Percentiles rank a stretch among this genome's conserved stretches.
Conservation (phyloP, 2,329 filamentous ascomycete species). For the Talaromyces sp. region DNA sequence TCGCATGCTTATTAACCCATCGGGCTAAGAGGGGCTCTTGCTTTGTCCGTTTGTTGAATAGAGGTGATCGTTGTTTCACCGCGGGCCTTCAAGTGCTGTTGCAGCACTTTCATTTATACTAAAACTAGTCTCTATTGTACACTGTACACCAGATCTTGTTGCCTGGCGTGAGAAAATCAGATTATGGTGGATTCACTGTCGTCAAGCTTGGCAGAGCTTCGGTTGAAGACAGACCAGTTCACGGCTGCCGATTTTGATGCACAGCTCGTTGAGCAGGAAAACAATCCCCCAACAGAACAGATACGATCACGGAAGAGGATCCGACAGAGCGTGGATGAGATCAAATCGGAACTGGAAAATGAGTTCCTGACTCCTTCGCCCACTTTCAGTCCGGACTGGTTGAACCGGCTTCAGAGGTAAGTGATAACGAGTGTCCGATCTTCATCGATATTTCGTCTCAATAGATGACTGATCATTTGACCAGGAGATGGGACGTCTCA, state of each 20-base stretch:
- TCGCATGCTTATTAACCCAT: neutral
- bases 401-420: slow-evolving; percentile 79
- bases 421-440: slow-evolving; percentile 13
- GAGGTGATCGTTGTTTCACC: neutral
- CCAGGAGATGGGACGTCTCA: slow-evolving; percentile 71
- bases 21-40: neutral
- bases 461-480: slow-evolving; percentile 8
- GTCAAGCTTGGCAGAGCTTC: slow-evolving; percentile 24
- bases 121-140: neutral
- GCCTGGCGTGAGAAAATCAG: neutral
- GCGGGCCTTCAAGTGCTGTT: neutral
- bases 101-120: neutral
- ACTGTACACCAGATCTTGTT: neutral
- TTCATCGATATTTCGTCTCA: neutral
- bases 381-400: slow-evolving; percentile 77
- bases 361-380: slow-evolving; percentile 76
- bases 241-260: slow-evolving; percentile 24
- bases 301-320: slow-evolving; percentile 39
- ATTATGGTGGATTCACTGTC: slow-evolving; percentile 25
- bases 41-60: neutral
- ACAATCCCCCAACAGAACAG: slow-evolving; percentile 25
- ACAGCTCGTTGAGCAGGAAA: slow-evolving; percentile 26
- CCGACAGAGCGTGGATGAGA: slow-evolving; percentile 49
- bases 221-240: slow-evolving; percentile 20
- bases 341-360: slow-evolving; percentile 68